phyloP scores from a whole-genome alignment of 192 early-diverging fungal genomes.

The Backusella morwellensis region DNA sequence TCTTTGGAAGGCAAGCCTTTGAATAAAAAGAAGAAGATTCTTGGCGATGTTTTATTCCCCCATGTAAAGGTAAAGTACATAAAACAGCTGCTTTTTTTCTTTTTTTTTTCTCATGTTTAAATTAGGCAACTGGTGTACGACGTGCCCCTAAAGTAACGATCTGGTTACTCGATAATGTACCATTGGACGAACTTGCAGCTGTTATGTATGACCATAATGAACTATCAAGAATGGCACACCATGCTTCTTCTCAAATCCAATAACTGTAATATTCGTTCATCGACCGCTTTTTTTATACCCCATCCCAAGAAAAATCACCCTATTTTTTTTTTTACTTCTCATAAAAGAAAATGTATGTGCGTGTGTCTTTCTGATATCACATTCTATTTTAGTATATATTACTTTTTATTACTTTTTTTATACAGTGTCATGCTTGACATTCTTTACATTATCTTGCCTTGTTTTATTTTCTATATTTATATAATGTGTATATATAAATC shows the following conservation, averaged over 20 bases:
- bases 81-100: neutral
- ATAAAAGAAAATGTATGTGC: neutral
- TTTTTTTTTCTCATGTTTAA: neutral
- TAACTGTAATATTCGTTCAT: too few species aligned
- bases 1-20: constrained; percentile 16
- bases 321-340: neutral
- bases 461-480: neutral
- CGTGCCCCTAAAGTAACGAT: constrained; percentile 41
- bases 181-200: constrained; percentile 28
- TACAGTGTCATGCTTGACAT: neutral
- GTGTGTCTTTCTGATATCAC: neutral
- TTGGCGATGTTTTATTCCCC: constrained; percentile 37
- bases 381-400: neutral
- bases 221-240: neutral
- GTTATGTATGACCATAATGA: constrained; percentile 31
- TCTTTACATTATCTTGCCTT: neutral
- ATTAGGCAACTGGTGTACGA: constrained; percentile 31
- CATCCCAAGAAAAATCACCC: too few species aligned
- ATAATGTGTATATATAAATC: neutral
- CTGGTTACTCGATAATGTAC: constrained; percentile 33
- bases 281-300: neutral
- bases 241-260: neutral
- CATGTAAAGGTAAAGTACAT: constrained; percentile 32
- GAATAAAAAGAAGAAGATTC: constrained; percentile 35
- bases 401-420: neutral